Evolutionary conservation across 768 basidiomycete genomes (phyloP).

Genomic region (Leccinum ochraceum): DNA sequence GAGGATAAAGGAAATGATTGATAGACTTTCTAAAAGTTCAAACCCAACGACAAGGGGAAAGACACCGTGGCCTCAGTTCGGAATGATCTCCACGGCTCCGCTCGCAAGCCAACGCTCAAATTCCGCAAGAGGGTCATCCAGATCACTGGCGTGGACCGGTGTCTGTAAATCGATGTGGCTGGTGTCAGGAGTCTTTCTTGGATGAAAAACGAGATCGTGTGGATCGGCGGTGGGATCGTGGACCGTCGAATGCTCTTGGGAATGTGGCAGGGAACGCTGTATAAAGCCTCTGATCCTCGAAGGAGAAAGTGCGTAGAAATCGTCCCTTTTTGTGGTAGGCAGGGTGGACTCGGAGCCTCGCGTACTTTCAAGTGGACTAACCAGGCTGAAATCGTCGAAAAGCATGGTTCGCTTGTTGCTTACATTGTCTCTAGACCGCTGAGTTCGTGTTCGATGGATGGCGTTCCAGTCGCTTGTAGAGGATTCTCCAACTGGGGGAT

Average conservation of each 20-base stretch:
- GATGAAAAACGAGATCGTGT: background rate
- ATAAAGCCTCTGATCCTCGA: slow-evolving; percentile 30
- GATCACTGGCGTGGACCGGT: background rate
- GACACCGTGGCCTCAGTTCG: slow-evolving; percentile 16
- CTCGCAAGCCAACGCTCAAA: slow-evolving; percentile 71
- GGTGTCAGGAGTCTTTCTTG: background rate
- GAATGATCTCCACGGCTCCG: slow-evolving; percentile 56
- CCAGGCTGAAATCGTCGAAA: background rate
- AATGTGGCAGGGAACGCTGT: slow-evolving; percentile 1
- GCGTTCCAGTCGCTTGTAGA: slow-evolving; percentile 4
- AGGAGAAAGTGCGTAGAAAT: slow-evolving; percentile 21
- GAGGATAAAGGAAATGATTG: background rate
- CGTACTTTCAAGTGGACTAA: background rate
- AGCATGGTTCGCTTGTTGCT: slow-evolving; percentile 1
- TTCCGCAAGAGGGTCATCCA: slow-evolving; percentile 57
- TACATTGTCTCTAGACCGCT: slow-evolving; percentile 12
- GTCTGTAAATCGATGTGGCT: background rate
- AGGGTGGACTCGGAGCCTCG: background rate
- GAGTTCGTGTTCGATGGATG: slow-evolving; percentile 7
- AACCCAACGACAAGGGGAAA: background rate
- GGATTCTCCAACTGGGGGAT: slow-evolving; percentile 4
- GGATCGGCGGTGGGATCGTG: background rate
- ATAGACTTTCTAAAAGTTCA: background rate
- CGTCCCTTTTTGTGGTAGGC: slow-evolving; percentile 3
- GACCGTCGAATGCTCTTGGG: background rate